Evolutionary conservation across 441 rosid species (phyloP).

Genomic region (Brassica balearica): DNA sequence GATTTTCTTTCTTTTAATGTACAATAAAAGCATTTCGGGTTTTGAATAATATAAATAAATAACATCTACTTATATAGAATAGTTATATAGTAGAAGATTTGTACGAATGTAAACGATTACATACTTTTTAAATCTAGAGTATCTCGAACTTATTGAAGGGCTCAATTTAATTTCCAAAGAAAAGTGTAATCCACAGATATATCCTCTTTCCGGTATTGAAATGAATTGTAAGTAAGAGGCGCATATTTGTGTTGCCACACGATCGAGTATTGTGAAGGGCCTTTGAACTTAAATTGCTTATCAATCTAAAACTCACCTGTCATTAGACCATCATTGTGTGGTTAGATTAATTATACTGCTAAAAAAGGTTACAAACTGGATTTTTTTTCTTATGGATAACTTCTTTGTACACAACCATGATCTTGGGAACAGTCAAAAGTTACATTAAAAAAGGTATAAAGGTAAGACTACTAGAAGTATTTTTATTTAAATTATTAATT

Average conservation of each 20-base stretch:
- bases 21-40: neutral
- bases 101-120: neutral
- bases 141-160: too few relatives aligned
- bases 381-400: neutral
- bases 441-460: too few relatives aligned
- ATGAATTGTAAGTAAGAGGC: neutral
- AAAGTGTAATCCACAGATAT: neutral
- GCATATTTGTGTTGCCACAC: neutral
- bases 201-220: neutral
- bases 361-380: neutral
- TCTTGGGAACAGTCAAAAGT: too few relatives aligned
- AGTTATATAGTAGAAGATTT: neutral
- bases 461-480: too few relatives aligned
- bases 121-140: neutral
- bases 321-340: neutral
- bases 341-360: neutral
- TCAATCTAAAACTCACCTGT: neutral
- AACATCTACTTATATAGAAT: neutral
- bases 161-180: too few relatives aligned
- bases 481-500: too few relatives aligned
- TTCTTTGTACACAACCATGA: too few relatives aligned
- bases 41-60: neutral
- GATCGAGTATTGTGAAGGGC: too few relatives aligned
- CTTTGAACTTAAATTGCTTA: neutral
- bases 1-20: neutral